Conservation (phyloP, 768 basidiomycete species). For the Gelatoporia subvermispora region DNA sequence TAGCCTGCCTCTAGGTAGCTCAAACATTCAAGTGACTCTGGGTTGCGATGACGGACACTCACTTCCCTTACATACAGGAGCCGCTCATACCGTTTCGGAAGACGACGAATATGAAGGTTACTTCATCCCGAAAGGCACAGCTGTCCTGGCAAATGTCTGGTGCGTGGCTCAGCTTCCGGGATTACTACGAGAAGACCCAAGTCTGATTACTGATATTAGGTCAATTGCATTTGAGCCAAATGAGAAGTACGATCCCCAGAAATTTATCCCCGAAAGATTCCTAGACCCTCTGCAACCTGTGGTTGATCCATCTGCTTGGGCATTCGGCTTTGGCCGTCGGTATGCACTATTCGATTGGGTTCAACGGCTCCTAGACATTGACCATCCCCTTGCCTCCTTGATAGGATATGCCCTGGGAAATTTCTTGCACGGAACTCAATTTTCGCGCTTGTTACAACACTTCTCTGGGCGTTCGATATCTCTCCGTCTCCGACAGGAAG, state of each 20-base stretch:
- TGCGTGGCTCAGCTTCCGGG: slow-evolving; percentile 3
- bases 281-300: not conserved
- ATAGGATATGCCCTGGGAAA: slow-evolving; percentile 12
- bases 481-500: not conserved
- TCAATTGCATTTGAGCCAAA: slow-evolving; percentile 7
- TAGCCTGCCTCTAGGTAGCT: slow-evolving; percentile 24
- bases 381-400: no score
- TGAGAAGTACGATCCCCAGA: slow-evolving; percentile 8
- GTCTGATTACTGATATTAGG: not conserved
- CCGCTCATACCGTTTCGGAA: slow-evolving; percentile 13
- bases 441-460: slow-evolving; percentile 11
- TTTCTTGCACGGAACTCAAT: slow-evolving; percentile 10
- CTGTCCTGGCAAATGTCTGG: slow-evolving; percentile 21
- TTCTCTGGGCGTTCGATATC: slow-evolving; percentile 12
- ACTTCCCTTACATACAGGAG: slow-evolving; percentile 2
- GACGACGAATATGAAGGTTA: slow-evolving; percentile 20
- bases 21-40: not conserved
- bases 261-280: slow-evolving; percentile 18
- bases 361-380: no score
- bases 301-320: slow-evolving; percentile 2
- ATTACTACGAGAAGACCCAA: slow-evolving; percentile 16
- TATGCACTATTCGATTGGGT: not conserved
- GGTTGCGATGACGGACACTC: not conserved
- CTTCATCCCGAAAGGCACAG: slow-evolving; percentile 20
- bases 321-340: slow-evolving; percentile 14